Base-by-base conservation (phyloP, 2,329 filamentous ascomycete species). In the Ceratocystis albifundus region DNA sequence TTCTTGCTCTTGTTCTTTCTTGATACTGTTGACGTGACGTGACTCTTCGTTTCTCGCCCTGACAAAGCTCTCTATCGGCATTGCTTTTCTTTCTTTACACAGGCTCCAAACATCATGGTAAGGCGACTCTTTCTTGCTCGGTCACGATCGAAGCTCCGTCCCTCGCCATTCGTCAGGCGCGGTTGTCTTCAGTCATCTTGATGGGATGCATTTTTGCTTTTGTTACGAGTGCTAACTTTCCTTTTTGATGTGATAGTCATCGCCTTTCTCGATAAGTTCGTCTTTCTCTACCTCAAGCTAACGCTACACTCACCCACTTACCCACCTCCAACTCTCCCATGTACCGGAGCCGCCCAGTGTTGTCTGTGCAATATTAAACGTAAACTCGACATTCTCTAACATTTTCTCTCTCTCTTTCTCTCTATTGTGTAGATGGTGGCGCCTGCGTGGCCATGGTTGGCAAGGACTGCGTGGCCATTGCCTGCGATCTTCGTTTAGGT, bases 391-490 rank as follows among this genome's bases (percentile, higher is more conserved):
- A 25, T 55, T 53, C 25, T 61, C 53, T 68, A 66, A 68, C 64
- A 48, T 62, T 15, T 48, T 28, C 8, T 28, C 48, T 28, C n/a
- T 41, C 15, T 28, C 48, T 28, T 7, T 41, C 15, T 25, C 48
- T 53, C n/a, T 25, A 12, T 25, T 22, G 48, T 53, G 48, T 64
- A 87, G 84, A 88, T 77, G 93, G 93, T 80, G 93, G 93, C 77
- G 93, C 93, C 80, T 93, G 88, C 79, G 91, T 97, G 71, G 93
- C 93, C 78, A 97, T 97, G 94, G 92, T 96, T 71, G 94, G 94
- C 82, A 97, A 99, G 80, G 92, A 97, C 86, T 99, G 94, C 78
- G 94, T 99, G 69, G 94, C 94, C 78, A 97, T 99, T 76, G 94
- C 94, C 76, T 99, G 94, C 82, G 94, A 99, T 79, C 90, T 99